Evolutionary conservation across 208 protist genomes (phyloP).

Genomic region (Angomonas ambiguus): DNA sequence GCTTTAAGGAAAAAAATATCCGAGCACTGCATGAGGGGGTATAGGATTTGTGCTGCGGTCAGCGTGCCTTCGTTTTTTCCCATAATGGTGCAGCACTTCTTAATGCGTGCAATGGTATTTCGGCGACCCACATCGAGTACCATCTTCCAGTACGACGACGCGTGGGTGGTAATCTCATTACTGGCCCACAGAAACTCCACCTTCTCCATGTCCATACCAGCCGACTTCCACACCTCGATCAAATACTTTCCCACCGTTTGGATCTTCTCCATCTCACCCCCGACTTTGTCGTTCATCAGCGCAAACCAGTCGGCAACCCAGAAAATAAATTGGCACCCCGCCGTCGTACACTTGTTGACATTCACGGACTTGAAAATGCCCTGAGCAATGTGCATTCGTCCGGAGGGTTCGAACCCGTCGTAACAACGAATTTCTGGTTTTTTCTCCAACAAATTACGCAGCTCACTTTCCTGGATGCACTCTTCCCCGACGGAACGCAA

Average conservation of each 20-base stretch:
- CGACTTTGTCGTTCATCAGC: slow-evolving; percentile 99
- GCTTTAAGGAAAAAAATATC: slow-evolving; percentile 99
- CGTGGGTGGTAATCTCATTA: slow-evolving; percentile 95
- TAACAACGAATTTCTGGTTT: slow-evolving; percentile 94
- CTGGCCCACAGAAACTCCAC: slow-evolving; percentile 97
- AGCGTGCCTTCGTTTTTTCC: slow-evolving; percentile 96
- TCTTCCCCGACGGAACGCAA: slow-evolving; percentile 95
- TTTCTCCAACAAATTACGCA: slow-evolving; percentile 88
- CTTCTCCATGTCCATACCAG: slow-evolving; percentile 97
- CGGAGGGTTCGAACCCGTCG: slow-evolving; percentile 99
- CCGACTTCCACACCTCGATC: slow-evolving; percentile 98
- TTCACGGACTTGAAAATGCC: slow-evolving; percentile 99
- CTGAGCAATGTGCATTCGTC: slow-evolving; percentile 99
- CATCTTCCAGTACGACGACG: slow-evolving; percentile 94
- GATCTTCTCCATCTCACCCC: slow-evolving; percentile 98
- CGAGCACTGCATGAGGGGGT: slow-evolving; percentile 99
- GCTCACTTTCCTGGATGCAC: slow-evolving; percentile 93
- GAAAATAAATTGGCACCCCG: slow-evolving; percentile 97
- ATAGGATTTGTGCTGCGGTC: slow-evolving; percentile 98
- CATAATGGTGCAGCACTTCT: slow-evolving; percentile 99
- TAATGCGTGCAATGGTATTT: slow-evolving; percentile 95
- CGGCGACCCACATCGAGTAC: slow-evolving; percentile 97
- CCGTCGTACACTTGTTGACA: slow-evolving; percentile 97
- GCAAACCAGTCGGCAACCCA: slow-evolving; percentile 99
- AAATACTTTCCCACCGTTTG: slow-evolving; percentile 96